Evolutionary conservation across 257 asterid species (phyloP).

Genomic region (Nicotiana benthamiana): DNA sequence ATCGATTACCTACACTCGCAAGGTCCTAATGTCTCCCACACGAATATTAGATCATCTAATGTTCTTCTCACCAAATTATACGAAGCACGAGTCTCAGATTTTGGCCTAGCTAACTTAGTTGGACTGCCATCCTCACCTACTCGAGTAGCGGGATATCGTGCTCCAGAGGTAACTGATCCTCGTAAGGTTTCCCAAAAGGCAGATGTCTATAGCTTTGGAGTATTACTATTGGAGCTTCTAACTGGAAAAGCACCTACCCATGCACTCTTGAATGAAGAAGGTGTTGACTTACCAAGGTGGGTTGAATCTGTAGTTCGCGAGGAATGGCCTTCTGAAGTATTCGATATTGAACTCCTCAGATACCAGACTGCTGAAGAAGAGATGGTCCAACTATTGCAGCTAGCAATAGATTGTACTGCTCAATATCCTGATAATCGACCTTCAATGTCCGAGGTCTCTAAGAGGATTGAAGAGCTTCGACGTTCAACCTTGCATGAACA

Average conservation of each 20-base stretch:
- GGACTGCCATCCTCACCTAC: constrained; percentile 69
- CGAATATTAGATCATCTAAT: constrained; percentile 75
- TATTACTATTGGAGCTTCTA: constrained; percentile 66
- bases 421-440: constrained; percentile 77
- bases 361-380: constrained; percentile 56
- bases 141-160: constrained; percentile 68
- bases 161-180: constrained; percentile 86
- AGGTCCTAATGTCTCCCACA: constrained; percentile 52
- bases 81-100: constrained; percentile 61
- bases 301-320: constrained; percentile 69
- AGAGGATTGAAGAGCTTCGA: constrained; percentile 43
- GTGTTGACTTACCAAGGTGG: constrained; percentile 79
- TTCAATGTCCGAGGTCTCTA: constrained; percentile 38
- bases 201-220: constrained; percentile 71
- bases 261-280: constrained; percentile 73
- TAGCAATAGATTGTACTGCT: constrained; percentile 69
- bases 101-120: constrained; percentile 62
- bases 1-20: constrained; percentile 64
- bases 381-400: constrained; percentile 81
- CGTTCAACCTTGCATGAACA: constrained; percentile 28
- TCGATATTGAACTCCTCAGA: constrained; percentile 61
- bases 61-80: constrained; percentile 67
- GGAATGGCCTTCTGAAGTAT: constrained; percentile 83
- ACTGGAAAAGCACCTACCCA: constrained; percentile 87
- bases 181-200: constrained; percentile 68